These are phyloP conservation scores for Catharanthus roseus DNA, from an alignment of 257 asterid species.

Conservation along the genomic window DNA sequence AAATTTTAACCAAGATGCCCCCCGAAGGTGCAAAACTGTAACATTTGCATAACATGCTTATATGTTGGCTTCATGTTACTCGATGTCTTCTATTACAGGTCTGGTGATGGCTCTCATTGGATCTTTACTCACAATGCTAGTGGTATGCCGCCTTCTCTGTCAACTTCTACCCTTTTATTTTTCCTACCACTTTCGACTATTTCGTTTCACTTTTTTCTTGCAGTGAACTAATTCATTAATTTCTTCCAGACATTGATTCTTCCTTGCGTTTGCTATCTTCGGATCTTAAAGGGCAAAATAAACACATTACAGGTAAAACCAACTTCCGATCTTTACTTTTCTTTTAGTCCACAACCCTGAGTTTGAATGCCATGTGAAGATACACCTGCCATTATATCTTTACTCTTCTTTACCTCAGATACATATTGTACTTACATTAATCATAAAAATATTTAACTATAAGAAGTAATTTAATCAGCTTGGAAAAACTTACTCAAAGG, in stretches of 20 bases:
- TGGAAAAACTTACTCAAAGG: no score
- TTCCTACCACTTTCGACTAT: background rate
- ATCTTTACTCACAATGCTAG: slow-evolving; percentile 87
- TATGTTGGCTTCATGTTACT: background rate
- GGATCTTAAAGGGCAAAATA: slow-evolving; percentile 65
- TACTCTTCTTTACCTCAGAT: no score
- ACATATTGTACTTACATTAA: no score
- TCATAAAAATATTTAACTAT: no score
- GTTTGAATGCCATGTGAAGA: background rate
- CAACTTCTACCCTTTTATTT: background rate
- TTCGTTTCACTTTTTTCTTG: background rate
- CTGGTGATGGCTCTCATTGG: slow-evolving; percentile 87
- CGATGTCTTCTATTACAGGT: slow-evolving; percentile 31
- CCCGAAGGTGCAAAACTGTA: background rate
- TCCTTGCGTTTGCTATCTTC: slow-evolving; percentile 86
- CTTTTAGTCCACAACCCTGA: background rate
- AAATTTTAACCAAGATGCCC: background rate
- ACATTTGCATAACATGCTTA: no score
- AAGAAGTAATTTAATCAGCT: no score
- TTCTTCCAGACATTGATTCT: slow-evolving; percentile 66
- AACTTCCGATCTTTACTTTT: background rate
- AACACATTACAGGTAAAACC: slow-evolving; percentile 51
- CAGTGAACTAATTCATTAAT: background rate
- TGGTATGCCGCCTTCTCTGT: slow-evolving; percentile 48
- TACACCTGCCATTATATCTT: no score